A percentile compares a stretch with the other conserved stretches of the same genome.
These are phyloP conservation scores for Penicillium arizonense DNA, from an alignment of 495 filamentous ascomycete species.

Conservation along the genomic window DNA sequence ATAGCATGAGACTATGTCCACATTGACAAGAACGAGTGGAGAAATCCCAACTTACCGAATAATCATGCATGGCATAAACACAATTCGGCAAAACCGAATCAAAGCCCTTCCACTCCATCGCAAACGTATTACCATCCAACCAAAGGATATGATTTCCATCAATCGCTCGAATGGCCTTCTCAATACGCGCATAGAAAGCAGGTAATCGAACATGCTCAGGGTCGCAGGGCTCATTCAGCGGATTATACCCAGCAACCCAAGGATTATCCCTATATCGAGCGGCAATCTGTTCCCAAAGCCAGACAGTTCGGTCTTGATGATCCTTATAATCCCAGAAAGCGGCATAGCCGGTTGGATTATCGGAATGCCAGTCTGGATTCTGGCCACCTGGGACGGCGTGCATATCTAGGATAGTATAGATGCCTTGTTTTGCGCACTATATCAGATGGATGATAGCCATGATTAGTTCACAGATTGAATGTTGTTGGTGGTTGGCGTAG, in stretches of 20 bases:
- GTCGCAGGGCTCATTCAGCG: conserved; percentile 64
- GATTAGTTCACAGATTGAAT: neutral
- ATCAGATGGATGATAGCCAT: neutral
- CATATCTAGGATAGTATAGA: conserved; percentile 65
- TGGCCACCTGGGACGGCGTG: conserved; percentile 64
- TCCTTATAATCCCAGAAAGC: conserved; percentile 65
- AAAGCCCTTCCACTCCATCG: conserved; percentile 53
- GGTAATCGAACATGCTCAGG: conserved; percentile 53
- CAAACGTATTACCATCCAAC: conserved; percentile 65
- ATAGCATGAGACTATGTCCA: neutral
- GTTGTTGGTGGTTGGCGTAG: too few relatives aligned
- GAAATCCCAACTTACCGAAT: conserved; percentile 32
- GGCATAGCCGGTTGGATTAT: conserved; percentile 52
- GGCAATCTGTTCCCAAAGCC: conserved; percentile 60
- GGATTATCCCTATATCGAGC: conserved; percentile 54
- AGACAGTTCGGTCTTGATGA: conserved; percentile 57
- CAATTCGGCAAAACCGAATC: conserved; percentile 49
- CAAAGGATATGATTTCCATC: conserved; percentile 64
- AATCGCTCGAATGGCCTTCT: conserved; percentile 56
- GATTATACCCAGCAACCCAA: conserved; percentile 63
- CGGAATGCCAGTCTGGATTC: conserved; percentile 65
- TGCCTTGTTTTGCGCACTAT: conserved; percentile 50
- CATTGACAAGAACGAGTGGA: neutral
- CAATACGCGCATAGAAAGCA: conserved; percentile 55
- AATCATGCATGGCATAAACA: conserved; percentile 65